Evolutionary conservation across 1,284 basidiomycete genomes (phyloP), one percentile per base, ranked within the genome.

Genomic region (Ustilago nuda): DNA sequence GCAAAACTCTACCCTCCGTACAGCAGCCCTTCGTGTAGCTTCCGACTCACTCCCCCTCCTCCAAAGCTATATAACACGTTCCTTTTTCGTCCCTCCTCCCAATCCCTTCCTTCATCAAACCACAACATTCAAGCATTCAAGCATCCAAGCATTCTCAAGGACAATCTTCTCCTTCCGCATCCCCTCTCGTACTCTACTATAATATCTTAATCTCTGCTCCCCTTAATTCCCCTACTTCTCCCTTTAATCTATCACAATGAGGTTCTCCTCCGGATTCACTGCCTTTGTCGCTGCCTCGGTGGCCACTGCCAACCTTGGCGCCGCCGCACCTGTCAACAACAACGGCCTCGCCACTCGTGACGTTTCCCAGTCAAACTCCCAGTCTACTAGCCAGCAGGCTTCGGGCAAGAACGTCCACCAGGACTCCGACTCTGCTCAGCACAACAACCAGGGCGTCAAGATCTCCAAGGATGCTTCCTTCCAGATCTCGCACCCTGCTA

Each of bases 241-340:
- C 36, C 55, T 56, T 33, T 54, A 53, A 58, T 52, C 51, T 60
- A n/a, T 53, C 66, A 64, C 51, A 56, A 69, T 69, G 67, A 69
- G 64, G 61, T 69, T 69, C 67, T 59, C 61, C 41, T 48, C 56
- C 30, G 56, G 61, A 55, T 69, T 69, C 61, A 69, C 67, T 36
- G 67, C 67, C 12, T 69, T 69, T 35, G 67, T 69, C 48, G 67
- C 43, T 27, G 67, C 67, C 51, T 69, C 67, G 36, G 57, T 69
- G 48, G 67, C 67, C 32, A 69, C 67, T 32, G 67, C 67, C 33
- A 55, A 69, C 61, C 45, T 69, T 23, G 46, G 39, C 33, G 36
- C 61, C n/a, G 67, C 56, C 15, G 67, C 67, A n/a, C 67, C 67
- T 53, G 57, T 64, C 60, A 51, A 35, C 46, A 46, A 46, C 45